These are phyloP conservation scores for Cladorrhinum samala DNA, from an alignment of 495 filamentous ascomycete species.

Conservation along the genomic window DNA sequence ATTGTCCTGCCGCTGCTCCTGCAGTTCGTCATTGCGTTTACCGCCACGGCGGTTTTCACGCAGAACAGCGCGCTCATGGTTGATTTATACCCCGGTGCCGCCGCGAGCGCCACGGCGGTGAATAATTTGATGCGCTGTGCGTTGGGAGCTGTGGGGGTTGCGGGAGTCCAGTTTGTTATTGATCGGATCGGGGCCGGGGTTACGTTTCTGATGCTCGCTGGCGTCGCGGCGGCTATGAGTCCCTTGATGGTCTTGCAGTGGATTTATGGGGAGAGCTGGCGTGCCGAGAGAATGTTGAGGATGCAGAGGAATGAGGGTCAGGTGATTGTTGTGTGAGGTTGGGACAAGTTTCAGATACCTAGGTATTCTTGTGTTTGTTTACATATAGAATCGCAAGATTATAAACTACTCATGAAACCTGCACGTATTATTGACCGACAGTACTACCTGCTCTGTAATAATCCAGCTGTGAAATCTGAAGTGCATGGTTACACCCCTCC, in stretches of 20 bases:
- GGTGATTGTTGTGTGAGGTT: too few relatives aligned
- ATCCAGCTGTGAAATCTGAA: too few relatives aligned
- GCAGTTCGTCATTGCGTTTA: slow-evolving; percentile 43
- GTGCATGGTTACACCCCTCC: too few relatives aligned
- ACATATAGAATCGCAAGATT: too few relatives aligned
- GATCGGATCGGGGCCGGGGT: slow-evolving; percentile 53
- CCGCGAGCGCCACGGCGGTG: slow-evolving; percentile 57
- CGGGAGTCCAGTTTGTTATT: slow-evolving; percentile 55
- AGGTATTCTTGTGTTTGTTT: too few relatives aligned
- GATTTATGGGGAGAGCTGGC: slow-evolving; percentile 25
- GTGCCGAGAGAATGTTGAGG: slow-evolving; percentile 17
- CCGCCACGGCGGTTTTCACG: slow-evolving; percentile 39
- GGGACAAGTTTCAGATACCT: too few relatives aligned
- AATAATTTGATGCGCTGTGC: slow-evolving; percentile 59
- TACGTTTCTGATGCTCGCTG: slow-evolving; percentile 54
- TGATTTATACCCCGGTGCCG: slow-evolving; percentile 53
- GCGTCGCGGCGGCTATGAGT: slow-evolving; percentile 39
- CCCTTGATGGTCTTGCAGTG: slow-evolving; percentile 41
- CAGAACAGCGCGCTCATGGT: slow-evolving; percentile 48
- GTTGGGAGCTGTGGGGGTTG: slow-evolving; percentile 56
- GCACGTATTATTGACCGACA: too few relatives aligned
- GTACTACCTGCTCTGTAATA: too few relatives aligned
- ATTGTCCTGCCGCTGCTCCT: slow-evolving; percentile 40
- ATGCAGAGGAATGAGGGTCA: slow-evolving; percentile 9
- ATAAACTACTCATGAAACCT: too few relatives aligned